Evolutionary conservation across 2,329 filamentous ascomycete genomes (phyloP).

Genomic region (Ceratocystis ficicola): DNA sequence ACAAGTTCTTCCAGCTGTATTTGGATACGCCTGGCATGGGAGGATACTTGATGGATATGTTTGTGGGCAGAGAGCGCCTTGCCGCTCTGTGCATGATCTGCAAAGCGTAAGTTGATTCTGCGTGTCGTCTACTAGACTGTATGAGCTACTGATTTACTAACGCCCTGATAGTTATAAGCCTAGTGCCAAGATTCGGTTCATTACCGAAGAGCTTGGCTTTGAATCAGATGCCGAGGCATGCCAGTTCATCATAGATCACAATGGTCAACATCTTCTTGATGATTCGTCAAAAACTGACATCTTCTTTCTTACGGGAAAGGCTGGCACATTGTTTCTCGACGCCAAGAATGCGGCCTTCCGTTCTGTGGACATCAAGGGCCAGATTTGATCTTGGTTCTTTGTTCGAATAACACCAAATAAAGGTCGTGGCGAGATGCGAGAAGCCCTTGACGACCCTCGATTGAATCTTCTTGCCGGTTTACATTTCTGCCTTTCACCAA

Average conservation of each 20-base stretch:
- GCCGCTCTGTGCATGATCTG: conserved; percentile 83
- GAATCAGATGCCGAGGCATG: conserved; percentile 83
- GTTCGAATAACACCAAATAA: background rate
- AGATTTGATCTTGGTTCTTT: conserved; percentile 47
- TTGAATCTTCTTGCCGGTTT: background rate
- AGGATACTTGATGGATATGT: conserved; percentile 98
- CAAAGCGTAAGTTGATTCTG: conserved; percentile 63
- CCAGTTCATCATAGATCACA: conserved; percentile 76
- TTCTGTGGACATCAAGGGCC: conserved; percentile 91
- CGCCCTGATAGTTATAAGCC: conserved; percentile 64
- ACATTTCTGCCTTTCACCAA: background rate
- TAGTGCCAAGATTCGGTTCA: conserved; percentile 75
- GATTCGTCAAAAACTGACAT: conserved; percentile 44
- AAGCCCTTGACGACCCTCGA: conserved; percentile 5
- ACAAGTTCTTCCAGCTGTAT: conserved; percentile 95
- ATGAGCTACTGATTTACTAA: conserved; percentile 34
- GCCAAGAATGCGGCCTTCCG: conserved; percentile 64
- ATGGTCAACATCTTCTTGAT: conserved; percentile 60
- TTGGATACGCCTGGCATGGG: conserved; percentile 93
- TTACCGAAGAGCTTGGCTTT: conserved; percentile 93
- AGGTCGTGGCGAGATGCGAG: conserved; percentile 5
- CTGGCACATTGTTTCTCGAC: conserved; percentile 58
- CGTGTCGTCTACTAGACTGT: background rate
- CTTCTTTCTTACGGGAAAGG: conserved; percentile 62
- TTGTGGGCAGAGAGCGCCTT: conserved; percentile 84